Evolutionary conservation across 2,329 filamentous ascomycete species (phyloP), one percentile per base, ranked within the genome.

Genomic region (Cladophialophora immunda): DNA sequence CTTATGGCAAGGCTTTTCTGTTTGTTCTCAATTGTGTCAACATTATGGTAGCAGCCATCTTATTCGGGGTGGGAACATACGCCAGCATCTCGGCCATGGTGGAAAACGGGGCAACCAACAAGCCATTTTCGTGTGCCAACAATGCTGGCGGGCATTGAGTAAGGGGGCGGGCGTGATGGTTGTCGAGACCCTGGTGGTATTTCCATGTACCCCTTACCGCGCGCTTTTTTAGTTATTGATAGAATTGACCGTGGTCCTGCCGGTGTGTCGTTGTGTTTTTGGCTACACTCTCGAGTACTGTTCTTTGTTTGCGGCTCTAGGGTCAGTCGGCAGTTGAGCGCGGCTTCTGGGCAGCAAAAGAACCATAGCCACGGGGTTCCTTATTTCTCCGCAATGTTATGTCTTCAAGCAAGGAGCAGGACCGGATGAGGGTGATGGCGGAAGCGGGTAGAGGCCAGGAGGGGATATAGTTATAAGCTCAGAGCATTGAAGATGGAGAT

Each of bases 21-120:
- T 64, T 67, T 17, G 15, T 62, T 54, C 38, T 70, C 65, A 71
- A 71, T 36, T 36, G 61, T 9, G 19, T 69, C 25, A 66, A 67
- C 45, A 64, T 71, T 45, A 17, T 67, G 45, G 45, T 70, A n/a
- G 70, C 57, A 11, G 58, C 59, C 25, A 61, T 66, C 27, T 45
- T 71, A 64, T 76, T 71, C 50, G 65, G 74, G 27, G 57, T 73
- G 47, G 75, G 75, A 3, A 19, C 75, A n/a, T 75, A 73, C 56
- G 69, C 71, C 29, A 75, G 73, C 17, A 60, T 73, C 62, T 67
- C 54, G 30, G 76, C 72, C 32, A 75, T 69, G 67, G 60, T 66
- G 25, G 38, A 55, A 15, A 69, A 62, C 27, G 67, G 64, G 32
- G 56, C 62, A 7, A 60, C 58, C 30, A 68, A 58, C 45, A 68